Evolutionary conservation across 2,329 filamentous ascomycete species (phyloP), one percentile per base, ranked within the genome.

Genomic region (Colletotrichum destructivum): DNA sequence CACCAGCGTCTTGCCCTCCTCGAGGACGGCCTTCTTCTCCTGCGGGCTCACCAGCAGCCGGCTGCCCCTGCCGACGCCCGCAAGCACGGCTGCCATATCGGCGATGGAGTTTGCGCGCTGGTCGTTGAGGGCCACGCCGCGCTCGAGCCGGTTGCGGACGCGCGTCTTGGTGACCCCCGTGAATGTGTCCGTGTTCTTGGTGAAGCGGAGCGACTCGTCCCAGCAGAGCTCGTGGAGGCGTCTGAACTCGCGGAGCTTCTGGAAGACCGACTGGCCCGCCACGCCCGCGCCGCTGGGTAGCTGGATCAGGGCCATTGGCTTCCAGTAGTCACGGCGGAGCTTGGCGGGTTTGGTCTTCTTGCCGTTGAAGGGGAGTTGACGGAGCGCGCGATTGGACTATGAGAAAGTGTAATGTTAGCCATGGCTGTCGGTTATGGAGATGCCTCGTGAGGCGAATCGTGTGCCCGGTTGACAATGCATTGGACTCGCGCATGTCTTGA

Each of bases 271-370:
- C 40, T 87, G 88, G 31, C 91, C 91, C 16, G 90, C 82, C 35
- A 82, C 78, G 70, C 87, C 87, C 49, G 84, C 81, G 54, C 87
- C 88, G 55, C 81, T 72, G 54, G 86, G 86, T 78, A 93, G 90
- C 77, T 87, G 82, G 72, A 93, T 88, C 73, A 87, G 81, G 62
- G 89, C 90, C 76, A 92, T 82, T 8, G 89, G 88, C 44, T 83
- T 82, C 91, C 91, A 93, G 81, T 90, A 89, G 82, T 93, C 91
- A 80, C 90, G 91, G 70, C 91, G 89, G 49, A 93, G 82, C 76
- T 88, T 89, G 65, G 87, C 79, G 2, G 90, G 90, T 74, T 89
- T 88, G 57, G 88, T 86, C 81, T 93, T 92, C 79, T 92, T 93
- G 81, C 90, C 91, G 74, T 90, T 90, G 83, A 88, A 93, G 59